Evolutionary conservation across 2,329 filamentous ascomycete genomes (phyloP).

Genomic region (Fonsecaea pugnacius): DNA sequence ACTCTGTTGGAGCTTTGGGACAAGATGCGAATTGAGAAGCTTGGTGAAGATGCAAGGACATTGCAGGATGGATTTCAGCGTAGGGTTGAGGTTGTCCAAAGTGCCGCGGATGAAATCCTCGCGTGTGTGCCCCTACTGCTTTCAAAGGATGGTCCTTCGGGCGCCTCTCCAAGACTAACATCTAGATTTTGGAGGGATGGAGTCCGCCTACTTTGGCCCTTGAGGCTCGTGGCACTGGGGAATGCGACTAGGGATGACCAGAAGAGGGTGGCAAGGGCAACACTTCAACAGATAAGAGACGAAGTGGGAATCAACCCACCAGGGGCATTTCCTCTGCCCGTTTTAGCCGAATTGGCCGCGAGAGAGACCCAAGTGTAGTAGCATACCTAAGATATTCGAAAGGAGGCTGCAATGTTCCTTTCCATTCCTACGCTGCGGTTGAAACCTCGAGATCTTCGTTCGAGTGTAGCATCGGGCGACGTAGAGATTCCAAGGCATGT

Average conservation of each 20-base stretch:
- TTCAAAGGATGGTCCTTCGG: not conserved
- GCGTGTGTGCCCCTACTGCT: slow-evolving; percentile 13
- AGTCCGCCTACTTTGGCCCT: slow-evolving; percentile 32
- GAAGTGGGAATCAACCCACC: slow-evolving; percentile 16
- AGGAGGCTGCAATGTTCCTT: not conserved
- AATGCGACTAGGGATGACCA: slow-evolving; percentile 19
- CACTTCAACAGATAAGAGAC: slow-evolving; percentile 15
- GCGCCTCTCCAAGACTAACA: not conserved
- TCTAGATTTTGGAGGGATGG: slow-evolving; percentile 28
- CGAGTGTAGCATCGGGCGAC: not conserved
- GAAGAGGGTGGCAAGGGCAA: slow-evolving; percentile 1
- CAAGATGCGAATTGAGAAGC: slow-evolving; percentile 4
- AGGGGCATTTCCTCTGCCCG: not conserved
- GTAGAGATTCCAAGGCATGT: not conserved
- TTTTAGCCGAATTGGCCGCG: not conserved
- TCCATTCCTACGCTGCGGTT: not conserved
- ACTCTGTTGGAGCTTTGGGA: slow-evolving; percentile 20
- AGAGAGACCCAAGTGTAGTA: not conserved
- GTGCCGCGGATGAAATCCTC: slow-evolving; percentile 22
- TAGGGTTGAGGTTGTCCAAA: slow-evolving; percentile 11
- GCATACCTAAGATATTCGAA: not conserved
- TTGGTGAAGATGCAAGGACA: not conserved
- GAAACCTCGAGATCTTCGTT: not conserved
- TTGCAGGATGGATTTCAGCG: slow-evolving; percentile 14
- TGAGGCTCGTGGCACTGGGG: slow-evolving; percentile 23